These are phyloP conservation scores for Lotmaria passim DNA, from an alignment of 208 protist species.

Conservation along the genomic window DNA sequence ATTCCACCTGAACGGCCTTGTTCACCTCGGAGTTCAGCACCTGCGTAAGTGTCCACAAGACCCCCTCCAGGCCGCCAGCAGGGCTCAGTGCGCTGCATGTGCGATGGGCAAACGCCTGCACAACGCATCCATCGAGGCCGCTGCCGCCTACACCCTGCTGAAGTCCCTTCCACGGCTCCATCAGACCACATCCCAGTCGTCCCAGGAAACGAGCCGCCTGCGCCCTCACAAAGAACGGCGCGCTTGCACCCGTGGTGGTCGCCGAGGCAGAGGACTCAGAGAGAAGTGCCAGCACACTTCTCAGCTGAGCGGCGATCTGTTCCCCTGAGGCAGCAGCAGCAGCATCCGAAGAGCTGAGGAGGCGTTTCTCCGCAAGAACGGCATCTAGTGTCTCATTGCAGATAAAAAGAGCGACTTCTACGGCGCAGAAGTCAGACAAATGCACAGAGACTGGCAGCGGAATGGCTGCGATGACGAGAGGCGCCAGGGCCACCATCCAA, in stretches of 20 bases:
- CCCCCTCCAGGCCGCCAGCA: slow-evolving; percentile 14
- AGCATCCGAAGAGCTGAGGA: background rate
- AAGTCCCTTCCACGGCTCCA: slow-evolving; percentile 11
- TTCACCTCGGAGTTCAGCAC: slow-evolving; percentile 32
- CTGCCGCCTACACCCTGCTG: background rate
- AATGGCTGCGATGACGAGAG: slow-evolving; percentile 3
- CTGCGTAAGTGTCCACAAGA: slow-evolving; percentile 25
- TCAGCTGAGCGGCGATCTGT: slow-evolving; percentile 6
- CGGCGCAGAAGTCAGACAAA: background rate
- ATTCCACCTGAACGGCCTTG: slow-evolving; percentile 48
- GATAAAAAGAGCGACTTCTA: slow-evolving; percentile 51
- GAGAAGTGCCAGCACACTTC: slow-evolving; percentile 10
- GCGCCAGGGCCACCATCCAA: slow-evolving; percentile 11
- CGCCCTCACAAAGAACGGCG: slow-evolving; percentile 43
- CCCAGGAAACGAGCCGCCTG: slow-evolving; percentile 27
- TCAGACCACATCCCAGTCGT: slow-evolving; percentile 12
- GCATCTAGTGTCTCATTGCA: slow-evolving; percentile 39
- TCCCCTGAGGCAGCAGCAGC: background rate
- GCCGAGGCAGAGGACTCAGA: background rate
- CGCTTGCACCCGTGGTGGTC: background rate
- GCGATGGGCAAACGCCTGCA: background rate
- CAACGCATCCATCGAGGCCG: background rate
- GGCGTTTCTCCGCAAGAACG: slow-evolving; percentile 27
- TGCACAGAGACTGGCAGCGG: background rate
- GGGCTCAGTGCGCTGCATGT: slow-evolving; percentile 11